Conservation (phyloP, 805 yeast genomes). For the Candida ficus region DNA sequence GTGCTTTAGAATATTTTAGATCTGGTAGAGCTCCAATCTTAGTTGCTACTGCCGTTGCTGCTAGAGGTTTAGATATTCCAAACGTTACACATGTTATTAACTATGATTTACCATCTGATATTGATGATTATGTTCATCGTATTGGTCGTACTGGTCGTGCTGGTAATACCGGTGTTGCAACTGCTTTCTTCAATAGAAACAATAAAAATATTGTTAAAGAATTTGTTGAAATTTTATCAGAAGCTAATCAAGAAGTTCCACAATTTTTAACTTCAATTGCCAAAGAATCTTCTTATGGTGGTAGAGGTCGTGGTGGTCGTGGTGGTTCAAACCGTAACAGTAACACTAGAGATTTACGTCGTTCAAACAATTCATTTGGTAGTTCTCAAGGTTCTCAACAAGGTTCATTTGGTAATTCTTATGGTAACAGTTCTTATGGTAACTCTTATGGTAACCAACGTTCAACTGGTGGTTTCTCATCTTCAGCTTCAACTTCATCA, state of each 20-base stretch:
- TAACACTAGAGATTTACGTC: slow-evolving; percentile 49
- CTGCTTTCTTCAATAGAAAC: slow-evolving; percentile 96
- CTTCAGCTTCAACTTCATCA: slow-evolving; percentile 17
- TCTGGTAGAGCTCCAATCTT: slow-evolving; percentile 86
- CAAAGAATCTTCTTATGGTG: slow-evolving; percentile 63
- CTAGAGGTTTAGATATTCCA: slow-evolving; percentile 99
- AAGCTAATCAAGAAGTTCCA: slow-evolving; percentile 98
- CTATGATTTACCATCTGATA: slow-evolving; percentile 91
- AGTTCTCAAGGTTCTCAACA: slow-evolving; percentile 12
- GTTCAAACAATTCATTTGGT: slow-evolving; percentile 23
- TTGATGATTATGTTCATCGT: slow-evolving; percentile 98
- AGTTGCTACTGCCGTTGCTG: slow-evolving; percentile 99
- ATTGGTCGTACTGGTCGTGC: slow-evolving; percentile 99
- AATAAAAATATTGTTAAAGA: slow-evolving; percentile 88
- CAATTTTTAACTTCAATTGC: slow-evolving; percentile 74
- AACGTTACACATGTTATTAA: slow-evolving; percentile 97
- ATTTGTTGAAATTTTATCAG: slow-evolving; percentile 77
- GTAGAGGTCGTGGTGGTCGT: slow-evolving; percentile 46
- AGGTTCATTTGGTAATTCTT: slow-evolving; percentile 9
- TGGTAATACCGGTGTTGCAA: slow-evolving; percentile 97
- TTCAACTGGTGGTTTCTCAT: slow-evolving; percentile 14
- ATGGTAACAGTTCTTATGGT: slow-evolving; percentile 7
- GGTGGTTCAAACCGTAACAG: slow-evolving; percentile 41
- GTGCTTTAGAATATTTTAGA: slow-evolving; percentile 92
- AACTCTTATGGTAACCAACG: slow-evolving; percentile 21